Conservation (phyloP, 2,329 filamentous ascomycete species). For the Iodosphaeria phyllophila region DNA sequence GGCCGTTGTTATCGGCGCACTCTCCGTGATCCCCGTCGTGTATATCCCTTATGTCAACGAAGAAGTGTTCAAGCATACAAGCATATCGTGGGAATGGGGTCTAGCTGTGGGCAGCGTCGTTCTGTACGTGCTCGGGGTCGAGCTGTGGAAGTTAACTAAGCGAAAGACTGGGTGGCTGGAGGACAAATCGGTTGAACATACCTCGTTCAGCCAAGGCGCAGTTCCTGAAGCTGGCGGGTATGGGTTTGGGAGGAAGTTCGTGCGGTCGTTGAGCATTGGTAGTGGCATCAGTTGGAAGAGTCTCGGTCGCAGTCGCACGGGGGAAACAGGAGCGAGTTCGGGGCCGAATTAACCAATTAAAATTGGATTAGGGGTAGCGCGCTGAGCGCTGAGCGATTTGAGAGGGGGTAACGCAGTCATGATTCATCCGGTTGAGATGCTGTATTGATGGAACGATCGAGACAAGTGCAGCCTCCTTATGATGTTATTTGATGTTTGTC, state of each 20-base stretch:
- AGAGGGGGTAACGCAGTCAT: too few species aligned
- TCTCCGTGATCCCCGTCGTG: slow-evolving; percentile 49
- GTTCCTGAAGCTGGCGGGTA: too few species aligned
- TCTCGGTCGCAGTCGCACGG: slow-evolving; percentile 13
- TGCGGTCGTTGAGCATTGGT: slow-evolving; percentile 29
- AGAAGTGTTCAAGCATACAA: slow-evolving; percentile 52
- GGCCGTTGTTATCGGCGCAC: slow-evolving; percentile 38
- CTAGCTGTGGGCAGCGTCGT: slow-evolving; percentile 44
- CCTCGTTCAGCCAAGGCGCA: slow-evolving; percentile 33
- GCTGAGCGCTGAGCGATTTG: too few species aligned
- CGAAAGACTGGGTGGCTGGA: slow-evolving; percentile 31
- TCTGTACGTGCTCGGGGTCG: slow-evolving; percentile 47
- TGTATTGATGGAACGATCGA: too few species aligned
- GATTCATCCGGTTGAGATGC: too few species aligned
- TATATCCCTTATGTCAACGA: slow-evolving; percentile 56
- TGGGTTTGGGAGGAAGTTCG: slow-evolving; percentile 22
- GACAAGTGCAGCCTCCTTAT: too few species aligned
- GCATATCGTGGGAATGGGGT: slow-evolving; percentile 60
- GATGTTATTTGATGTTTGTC: too few species aligned
- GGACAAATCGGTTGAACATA: slow-evolving; percentile 28
- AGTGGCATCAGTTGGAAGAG: slow-evolving; percentile 25
- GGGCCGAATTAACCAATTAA: too few species aligned
- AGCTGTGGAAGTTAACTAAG: slow-evolving; percentile 56
- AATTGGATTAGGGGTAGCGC: too few species aligned
- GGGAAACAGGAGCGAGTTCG: slow-evolving; percentile 4